phyloP scores from a whole-genome alignment of 108 stramenopile genomes.

The Pseudonitzschia delicatissima region DNA sequence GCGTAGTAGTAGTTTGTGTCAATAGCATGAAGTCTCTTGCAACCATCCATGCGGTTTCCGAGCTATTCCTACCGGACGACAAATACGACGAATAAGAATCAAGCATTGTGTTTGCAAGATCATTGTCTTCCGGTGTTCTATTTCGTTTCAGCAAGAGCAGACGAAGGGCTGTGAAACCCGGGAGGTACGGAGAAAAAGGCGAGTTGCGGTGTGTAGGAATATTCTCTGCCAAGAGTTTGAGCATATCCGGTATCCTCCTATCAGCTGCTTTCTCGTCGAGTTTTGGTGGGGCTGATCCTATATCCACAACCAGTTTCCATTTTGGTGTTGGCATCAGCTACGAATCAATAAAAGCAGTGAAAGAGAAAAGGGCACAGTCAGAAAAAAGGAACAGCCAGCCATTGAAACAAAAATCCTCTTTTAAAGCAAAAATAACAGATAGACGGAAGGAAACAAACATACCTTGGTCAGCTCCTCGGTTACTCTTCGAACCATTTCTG shows the following conservation, averaged over 20 bases:
- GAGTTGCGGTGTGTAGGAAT: constrained; percentile 55
- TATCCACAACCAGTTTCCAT: constrained; percentile 87
- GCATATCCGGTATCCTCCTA: constrained; percentile 22
- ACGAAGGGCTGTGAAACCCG: constrained; percentile 62
- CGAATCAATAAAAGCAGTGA: not conserved
- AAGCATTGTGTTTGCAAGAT: constrained; percentile 45
- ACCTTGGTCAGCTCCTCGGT: constrained; percentile 72
- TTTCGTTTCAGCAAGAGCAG: constrained; percentile 49
- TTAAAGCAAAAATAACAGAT: not conserved
- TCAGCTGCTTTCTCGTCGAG: constrained; percentile 15
- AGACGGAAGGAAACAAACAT: constrained; percentile 8
- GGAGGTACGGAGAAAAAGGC: constrained; percentile 43
- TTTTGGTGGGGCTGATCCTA: constrained; percentile 33
- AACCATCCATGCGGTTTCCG: constrained; percentile 61
- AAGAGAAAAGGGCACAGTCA: not conserved
- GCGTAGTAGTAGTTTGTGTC: constrained; percentile 12
- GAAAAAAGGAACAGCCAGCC: not conserved
- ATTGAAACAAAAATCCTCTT: constrained; percentile 2
- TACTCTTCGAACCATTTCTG: constrained; percentile 58
- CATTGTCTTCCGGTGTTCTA: constrained; percentile 49
- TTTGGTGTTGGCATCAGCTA: constrained; percentile 78
- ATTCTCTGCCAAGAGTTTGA: constrained; percentile 46
- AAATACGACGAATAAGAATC: constrained; percentile 55
- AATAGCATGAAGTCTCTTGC: constrained; percentile 66
- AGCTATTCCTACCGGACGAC: constrained; percentile 31